Conservation (phyloP, 169 alveolate species). For the Plasmodium inui region DNA sequence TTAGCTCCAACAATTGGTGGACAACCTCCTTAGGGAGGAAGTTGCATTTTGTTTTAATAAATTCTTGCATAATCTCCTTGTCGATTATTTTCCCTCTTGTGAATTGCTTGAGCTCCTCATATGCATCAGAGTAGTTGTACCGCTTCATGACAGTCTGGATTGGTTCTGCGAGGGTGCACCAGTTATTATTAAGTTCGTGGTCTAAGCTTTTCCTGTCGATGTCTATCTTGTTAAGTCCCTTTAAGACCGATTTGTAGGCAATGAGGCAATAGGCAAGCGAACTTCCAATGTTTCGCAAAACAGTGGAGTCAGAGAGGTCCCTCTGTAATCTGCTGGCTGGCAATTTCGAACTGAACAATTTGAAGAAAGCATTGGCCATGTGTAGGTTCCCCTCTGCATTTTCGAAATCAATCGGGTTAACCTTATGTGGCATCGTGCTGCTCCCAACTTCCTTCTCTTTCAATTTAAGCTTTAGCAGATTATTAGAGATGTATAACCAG, state of each 20-base stretch:
- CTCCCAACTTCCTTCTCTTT: constrained; percentile 94
- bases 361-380: constrained; percentile 91
- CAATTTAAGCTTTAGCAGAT: constrained; percentile 76
- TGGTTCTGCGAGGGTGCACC: constrained; percentile 96
- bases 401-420: constrained; percentile 97
- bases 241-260: constrained; percentile 86
- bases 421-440: constrained; percentile 98
- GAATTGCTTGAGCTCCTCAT: constrained; percentile 80
- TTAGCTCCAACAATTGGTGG: constrained; percentile 34
- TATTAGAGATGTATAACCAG: constrained; percentile 93
- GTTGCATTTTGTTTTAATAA: constrained; percentile 52
- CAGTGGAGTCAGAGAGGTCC: constrained; percentile 96
- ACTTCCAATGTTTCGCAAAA: constrained; percentile 93
- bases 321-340: constrained; percentile 95
- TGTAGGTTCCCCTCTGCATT: constrained; percentile 97
- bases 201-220: constrained; percentile 81
- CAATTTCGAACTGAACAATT: constrained; percentile 89
- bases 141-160: constrained; percentile 92
- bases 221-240: constrained; percentile 89
- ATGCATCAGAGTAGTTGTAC: constrained; percentile 80
- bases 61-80: constrained; percentile 73
- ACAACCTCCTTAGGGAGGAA: constrained; percentile 31
- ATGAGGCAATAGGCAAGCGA: constrained; percentile 89
- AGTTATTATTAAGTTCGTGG: constrained; percentile 90
- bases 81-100: constrained; percentile 77